These are phyloP conservation scores for Novymonas esmeraldas DNA, from an alignment of 208 protist genomes.

Conservation along the genomic window DNA sequence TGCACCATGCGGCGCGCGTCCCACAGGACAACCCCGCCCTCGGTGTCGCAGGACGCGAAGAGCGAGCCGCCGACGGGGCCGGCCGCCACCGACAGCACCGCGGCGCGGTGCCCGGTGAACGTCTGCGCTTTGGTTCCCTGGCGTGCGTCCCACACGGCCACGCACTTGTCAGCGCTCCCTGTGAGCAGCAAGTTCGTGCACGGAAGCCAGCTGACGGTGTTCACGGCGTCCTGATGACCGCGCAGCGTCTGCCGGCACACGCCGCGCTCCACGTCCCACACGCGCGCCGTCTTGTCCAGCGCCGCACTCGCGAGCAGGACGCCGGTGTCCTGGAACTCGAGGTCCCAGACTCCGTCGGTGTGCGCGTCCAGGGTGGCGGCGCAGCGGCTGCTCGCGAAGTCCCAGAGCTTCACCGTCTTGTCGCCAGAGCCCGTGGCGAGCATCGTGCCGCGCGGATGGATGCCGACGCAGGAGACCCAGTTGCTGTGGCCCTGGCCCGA, in stretches of 20 bases:
- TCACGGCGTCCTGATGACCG: conserved; percentile 96
- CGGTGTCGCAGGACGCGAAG: conserved; percentile 90
- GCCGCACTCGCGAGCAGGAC: conserved; percentile 91
- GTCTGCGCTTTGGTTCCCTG: conserved; percentile 94
- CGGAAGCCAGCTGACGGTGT: conserved; percentile 92
- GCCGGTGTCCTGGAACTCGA: conserved; percentile 95
- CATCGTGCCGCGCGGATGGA: conserved; percentile 93
- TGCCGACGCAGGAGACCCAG: conserved; percentile 90
- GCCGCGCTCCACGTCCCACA: conserved; percentile 93
- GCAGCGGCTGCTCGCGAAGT: conserved; percentile 92
- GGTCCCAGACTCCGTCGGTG: conserved; percentile 95
- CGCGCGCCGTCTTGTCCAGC: conserved; percentile 94
- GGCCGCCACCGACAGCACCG: conserved; percentile 85
- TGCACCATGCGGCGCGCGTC: conserved; percentile 79
- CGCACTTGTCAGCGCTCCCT: conserved; percentile 96
- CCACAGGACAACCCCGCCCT: conserved; percentile 92
- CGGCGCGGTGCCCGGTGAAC: conserved; percentile 95
- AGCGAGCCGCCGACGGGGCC: conserved; percentile 4
- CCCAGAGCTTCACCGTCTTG: conserved; percentile 97
- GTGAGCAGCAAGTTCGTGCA: conserved; percentile 95
- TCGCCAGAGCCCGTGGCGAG: conserved; percentile 96
- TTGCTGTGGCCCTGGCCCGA: conserved; percentile 95
- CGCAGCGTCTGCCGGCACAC: conserved; percentile 93
- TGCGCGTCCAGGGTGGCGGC: conserved; percentile 91
- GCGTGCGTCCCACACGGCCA: conserved; percentile 96